Percentiles rank a stretch among this genome's conserved stretches.
Evolutionary conservation across 2,329 filamentous ascomycete species (phyloP).

Genomic region (Didymella glomerata): DNA sequence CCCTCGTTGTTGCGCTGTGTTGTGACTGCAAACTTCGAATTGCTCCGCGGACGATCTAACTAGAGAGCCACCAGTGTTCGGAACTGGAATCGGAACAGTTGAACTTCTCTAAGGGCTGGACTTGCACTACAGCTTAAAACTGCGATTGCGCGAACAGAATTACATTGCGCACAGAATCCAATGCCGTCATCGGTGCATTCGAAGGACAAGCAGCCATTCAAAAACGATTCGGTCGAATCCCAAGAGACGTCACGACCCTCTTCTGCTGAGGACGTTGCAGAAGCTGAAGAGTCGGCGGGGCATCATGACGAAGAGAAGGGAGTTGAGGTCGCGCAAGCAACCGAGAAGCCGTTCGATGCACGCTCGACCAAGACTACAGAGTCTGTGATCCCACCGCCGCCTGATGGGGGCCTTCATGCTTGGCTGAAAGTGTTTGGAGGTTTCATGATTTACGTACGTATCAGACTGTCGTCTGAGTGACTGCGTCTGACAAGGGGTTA

Average conservation of each 20-base stretch:
- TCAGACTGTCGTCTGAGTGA: no score
- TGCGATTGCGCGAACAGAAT: constrained; percentile 1
- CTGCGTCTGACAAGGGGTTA: constrained; percentile 3
- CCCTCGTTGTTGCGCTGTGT: neutral
- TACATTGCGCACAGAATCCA: neutral
- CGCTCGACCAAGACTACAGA: constrained; percentile 33
- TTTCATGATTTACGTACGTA: constrained; percentile 45
- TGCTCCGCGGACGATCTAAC: neutral
- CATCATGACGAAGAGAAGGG: constrained; percentile 8
- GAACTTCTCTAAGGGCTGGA: neutral
- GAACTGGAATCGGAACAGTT: constrained; percentile 4
- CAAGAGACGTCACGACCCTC: constrained; percentile 27
- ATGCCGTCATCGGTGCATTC: constrained; percentile 28
- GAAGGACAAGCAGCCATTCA: constrained; percentile 27
- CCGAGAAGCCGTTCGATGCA: constrained; percentile 32
- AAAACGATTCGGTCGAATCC: constrained; percentile 27
- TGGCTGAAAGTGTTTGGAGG: constrained; percentile 52
- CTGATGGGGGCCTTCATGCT: constrained; percentile 50
- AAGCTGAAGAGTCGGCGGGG: neutral
- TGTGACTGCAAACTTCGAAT: neutral
- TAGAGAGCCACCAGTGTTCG: constrained; percentile 6
- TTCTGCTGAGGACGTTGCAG: constrained; percentile 16
- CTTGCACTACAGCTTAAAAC: neutral
- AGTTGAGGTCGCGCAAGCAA: constrained; percentile 14
- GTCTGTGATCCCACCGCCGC: constrained; percentile 43